Base-by-base conservation (phyloP, 2,329 filamentous ascomycete species). In the Trichophaea hybrida region DNA sequence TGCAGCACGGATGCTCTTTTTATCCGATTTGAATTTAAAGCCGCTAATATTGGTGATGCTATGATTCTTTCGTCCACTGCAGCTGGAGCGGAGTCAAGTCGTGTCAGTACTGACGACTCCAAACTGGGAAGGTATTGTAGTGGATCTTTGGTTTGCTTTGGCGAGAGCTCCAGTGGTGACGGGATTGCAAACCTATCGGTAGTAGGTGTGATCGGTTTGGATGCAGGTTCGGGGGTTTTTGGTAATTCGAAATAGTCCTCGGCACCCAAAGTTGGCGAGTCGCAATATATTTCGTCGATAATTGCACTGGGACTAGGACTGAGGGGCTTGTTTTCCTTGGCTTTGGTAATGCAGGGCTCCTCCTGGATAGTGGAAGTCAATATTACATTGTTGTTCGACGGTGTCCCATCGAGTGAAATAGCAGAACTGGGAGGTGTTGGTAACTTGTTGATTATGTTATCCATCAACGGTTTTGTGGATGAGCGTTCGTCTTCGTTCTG, bases 231-330 rank as follows among this genome's bases (percentile, higher is more conserved):
- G 32, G 53, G 53, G 13, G 53, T 34, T 13, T 1, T 17, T n/a
- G 53, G 53, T 38, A 38, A 51, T 35, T 34, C 43, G 35, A n/a
- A 46, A 13, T 33, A 31, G 10, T 51, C 24, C 54, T 56, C 38
- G 13, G 40, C 40, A 59, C 62, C 31, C 52, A 48, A 53, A 58
- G 49, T 40, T 32, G 53, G 53, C 40, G 53, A 55, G 40, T 55
- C 53, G 15, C 53, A 31, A 17, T 55, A 55, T 43, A 55, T n/a
- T 15, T 55, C 53, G 31, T 55, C 38, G 53, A 55, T 44, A 4
- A 55, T 24, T 4, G 12, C 50, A 13, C 50, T 53, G 6, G 50
- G 31, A 5, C 31, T 53, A 6, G 50, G 50, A 37, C 6, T 53
- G 15, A 33, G 50, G 13, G 50, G 13, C 31, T 24, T 51, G 15